Conservation (phyloP, 495 filamentous ascomycete genomes). For the Penicillium waksmanii region DNA sequence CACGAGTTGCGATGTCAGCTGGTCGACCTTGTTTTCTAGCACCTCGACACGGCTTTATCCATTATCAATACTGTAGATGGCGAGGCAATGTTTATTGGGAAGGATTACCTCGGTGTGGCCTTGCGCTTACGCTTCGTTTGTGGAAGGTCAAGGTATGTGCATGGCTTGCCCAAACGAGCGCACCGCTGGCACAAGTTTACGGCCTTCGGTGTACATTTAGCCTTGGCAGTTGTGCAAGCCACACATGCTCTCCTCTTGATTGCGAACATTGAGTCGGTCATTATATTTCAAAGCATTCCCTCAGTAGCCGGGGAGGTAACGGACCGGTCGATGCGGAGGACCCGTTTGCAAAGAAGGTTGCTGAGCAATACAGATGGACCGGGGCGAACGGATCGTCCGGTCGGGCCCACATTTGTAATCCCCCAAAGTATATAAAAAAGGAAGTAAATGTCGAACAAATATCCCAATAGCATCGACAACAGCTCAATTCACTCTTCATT, state of each 20-base stretch:
- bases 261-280: slow-evolving; percentile 10
- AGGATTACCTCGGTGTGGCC: slow-evolving; percentile 20
- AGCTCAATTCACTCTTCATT: neutral
- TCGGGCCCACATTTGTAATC: slow-evolving; percentile 18
- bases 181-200: slow-evolving; percentile 28
- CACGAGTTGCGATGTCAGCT: slow-evolving; percentile 19
- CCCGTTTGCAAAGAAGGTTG: neutral
- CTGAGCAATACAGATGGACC: slow-evolving; percentile 1
- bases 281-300: slow-evolving; percentile 4
- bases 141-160: slow-evolving; percentile 31
- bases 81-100: neutral
- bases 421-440: slow-evolving; percentile 10
- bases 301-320: slow-evolving; percentile 5
- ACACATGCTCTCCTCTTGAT: slow-evolving; percentile 30
- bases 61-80: slow-evolving; percentile 13
- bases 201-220: slow-evolving; percentile 27
- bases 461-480: slow-evolving; percentile 4
- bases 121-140: slow-evolving; percentile 27
- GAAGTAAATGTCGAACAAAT: slow-evolving; percentile 5
- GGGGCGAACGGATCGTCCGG: slow-evolving; percentile 22
- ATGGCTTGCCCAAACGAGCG: slow-evolving; percentile 30
- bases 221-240: slow-evolving; percentile 27
- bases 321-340: slow-evolving; percentile 12
- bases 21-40: slow-evolving; percentile 24
- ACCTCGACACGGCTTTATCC: slow-evolving; percentile 25